Conservation (phyloP, 2,329 filamentous ascomycete species). For the Fusarium brachygibbosum region DNA sequence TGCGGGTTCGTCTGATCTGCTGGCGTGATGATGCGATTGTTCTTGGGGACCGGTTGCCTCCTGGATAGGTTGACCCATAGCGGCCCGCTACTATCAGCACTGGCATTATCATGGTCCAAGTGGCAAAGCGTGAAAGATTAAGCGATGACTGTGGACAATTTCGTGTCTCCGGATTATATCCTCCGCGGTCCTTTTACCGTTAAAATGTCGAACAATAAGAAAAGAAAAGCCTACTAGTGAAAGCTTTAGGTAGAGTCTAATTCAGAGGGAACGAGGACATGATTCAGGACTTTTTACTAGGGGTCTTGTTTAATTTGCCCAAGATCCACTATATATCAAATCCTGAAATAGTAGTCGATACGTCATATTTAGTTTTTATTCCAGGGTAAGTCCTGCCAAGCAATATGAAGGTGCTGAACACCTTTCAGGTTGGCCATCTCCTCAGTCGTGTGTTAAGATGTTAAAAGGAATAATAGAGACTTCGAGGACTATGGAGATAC, state of each 20-base stretch:
- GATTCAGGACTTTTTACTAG: background rate
- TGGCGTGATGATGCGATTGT: background rate
- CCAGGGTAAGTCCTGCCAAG: background rate
- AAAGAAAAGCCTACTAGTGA: background rate
- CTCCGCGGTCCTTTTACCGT: background rate
- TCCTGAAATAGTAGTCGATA: background rate
- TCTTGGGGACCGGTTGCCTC: background rate
- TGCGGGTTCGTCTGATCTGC: slow-evolving; percentile 3
- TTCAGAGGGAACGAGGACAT: background rate
- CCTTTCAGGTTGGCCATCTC: background rate
- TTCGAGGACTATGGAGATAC: fast-evolving
- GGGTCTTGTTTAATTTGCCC: background rate
- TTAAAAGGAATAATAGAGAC: background rate
- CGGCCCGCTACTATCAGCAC: background rate
- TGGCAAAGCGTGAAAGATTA: background rate
- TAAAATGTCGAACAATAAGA: too few species aligned
- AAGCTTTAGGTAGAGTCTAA: too few species aligned
- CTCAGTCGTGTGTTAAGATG: background rate
- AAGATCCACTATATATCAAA: background rate
- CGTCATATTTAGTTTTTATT: background rate
- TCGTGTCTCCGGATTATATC: background rate
- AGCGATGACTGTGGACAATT: background rate
- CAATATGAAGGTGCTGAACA: background rate
- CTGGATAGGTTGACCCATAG: background rate
- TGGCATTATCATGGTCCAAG: background rate